Evolutionary conservation across 2,329 filamentous ascomycete species (phyloP).

Genomic region (Drechslerella dactyloides): DNA sequence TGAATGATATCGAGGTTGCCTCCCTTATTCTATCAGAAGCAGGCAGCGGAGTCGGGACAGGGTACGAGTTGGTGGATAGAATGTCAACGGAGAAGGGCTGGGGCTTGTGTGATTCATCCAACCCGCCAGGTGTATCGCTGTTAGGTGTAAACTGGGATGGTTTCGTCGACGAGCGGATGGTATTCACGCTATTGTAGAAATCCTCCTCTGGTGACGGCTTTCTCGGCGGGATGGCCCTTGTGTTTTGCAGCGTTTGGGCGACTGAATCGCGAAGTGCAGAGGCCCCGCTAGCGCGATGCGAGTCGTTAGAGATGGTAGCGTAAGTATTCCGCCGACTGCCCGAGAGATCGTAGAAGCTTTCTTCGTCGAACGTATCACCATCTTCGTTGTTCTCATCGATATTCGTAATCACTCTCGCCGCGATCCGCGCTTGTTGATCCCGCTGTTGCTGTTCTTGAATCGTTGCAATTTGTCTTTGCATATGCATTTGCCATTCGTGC

Average conservation of each 20-base stretch:
- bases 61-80: constrained; percentile 35
- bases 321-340: constrained; percentile 20
- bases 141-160: constrained; percentile 37
- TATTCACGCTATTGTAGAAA: constrained; percentile 37
- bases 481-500: constrained; percentile 31
- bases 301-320: constrained; percentile 9
- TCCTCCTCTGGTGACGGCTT: constrained; percentile 37
- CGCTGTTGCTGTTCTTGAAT: constrained; percentile 20
- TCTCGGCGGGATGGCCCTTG: constrained; percentile 2
- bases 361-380: constrained; percentile 33
- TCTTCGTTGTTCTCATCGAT: neutral
- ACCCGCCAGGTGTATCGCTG: constrained; percentile 19
- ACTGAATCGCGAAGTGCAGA: constrained; percentile 25
- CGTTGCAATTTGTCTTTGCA: constrained; percentile 17
- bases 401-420: neutral
- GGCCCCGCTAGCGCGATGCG: neutral
- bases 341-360: constrained; percentile 36
- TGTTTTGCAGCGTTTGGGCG: constrained; percentile 12
- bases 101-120: constrained; percentile 26
- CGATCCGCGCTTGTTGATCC: constrained; percentile 2
- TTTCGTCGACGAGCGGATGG: constrained; percentile 17
- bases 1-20: constrained; percentile 20
- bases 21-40: constrained; percentile 27
- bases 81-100: constrained; percentile 28
- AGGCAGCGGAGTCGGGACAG: constrained; percentile 33